A percentile compares a stretch with the other conserved stretches of the same genome.
Conservation (phyloP, 176 grass and related monocot genomes). For the Sorghum bicolor region DNA sequence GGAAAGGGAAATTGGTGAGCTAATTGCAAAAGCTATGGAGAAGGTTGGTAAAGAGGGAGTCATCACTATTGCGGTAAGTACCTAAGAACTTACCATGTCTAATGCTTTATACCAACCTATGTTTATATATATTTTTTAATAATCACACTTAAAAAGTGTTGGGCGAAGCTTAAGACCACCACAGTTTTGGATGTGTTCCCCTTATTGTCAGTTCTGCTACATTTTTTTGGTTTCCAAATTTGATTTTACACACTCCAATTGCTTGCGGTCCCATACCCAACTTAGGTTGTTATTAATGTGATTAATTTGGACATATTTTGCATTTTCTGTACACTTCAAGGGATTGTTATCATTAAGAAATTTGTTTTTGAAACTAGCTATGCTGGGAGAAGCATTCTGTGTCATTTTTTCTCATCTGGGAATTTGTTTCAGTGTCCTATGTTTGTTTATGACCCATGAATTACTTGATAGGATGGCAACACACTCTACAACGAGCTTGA, state of each 20-base stretch:
- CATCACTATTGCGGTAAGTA: conserved; percentile 76
- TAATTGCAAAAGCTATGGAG: conserved; percentile 95
- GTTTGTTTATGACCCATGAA: conserved; percentile 8
- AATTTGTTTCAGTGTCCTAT: not conserved
- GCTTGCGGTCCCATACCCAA: not conserved
- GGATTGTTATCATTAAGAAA: not conserved
- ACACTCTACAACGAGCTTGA: conserved; percentile 91
- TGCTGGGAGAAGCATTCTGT: not conserved
- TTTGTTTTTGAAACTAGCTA: not conserved
- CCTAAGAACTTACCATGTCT: not conserved
- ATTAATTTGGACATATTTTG: not conserved
- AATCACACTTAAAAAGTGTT: not conserved
- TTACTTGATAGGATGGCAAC: conserved; percentile 72
- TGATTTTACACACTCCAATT: not conserved
- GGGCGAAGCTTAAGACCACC: not conserved
- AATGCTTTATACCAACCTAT: not conserved
- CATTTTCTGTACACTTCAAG: not conserved
- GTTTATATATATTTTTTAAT: not conserved
- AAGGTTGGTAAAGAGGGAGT: conserved; percentile 96
- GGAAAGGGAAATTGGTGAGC: conserved; percentile 90
- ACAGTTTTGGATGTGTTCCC: not conserved
- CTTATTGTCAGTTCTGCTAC: not conserved
- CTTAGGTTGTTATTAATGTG: not conserved
- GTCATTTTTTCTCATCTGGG: not conserved
- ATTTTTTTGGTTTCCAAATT: not conserved